A percentile compares a stretch with the other conserved stretches of the same genome.
These are phyloP conservation scores for Actinomortierella wolfii DNA, from an alignment of 371 early-diverging fungal genomes.

Conservation along the genomic window DNA sequence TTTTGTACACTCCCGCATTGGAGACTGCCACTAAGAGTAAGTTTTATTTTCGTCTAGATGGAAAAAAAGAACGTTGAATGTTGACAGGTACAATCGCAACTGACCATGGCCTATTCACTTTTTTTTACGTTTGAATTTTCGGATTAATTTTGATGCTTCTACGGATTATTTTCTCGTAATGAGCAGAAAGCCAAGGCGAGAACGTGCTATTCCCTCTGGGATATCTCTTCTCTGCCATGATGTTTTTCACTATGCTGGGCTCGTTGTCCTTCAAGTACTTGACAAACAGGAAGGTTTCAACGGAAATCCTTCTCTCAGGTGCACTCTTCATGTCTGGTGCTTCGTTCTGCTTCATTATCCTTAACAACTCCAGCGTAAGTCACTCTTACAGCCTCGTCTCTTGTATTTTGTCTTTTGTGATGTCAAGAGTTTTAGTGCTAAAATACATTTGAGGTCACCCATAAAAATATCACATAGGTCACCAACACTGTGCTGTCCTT, in stretches of 20 bases:
- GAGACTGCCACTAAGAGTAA: conserved; percentile 48
- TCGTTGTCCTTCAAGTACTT: conserved; percentile 66
- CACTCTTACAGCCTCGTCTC: background rate
- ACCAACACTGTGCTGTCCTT: conserved; percentile 45
- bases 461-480: conserved; percentile 14
- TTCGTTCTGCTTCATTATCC: conserved; percentile 33
- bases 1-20: conserved; percentile 75
- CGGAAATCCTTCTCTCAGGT: conserved; percentile 27
- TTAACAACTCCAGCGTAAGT: conserved; percentile 11
- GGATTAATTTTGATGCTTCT: conserved; percentile 14
- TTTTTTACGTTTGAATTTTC: conserved; percentile 1
- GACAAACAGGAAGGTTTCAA: conserved; percentile 12
- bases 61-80: background rate
- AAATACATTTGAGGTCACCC: background rate
- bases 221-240: conserved; percentile 73
- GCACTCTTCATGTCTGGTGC: conserved; percentile 28
- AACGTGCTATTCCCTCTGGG: conserved; percentile 51
- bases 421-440: background rate
- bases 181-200: background rate
- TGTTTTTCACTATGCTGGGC: conserved; percentile 78
- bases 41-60: conserved; percentile 13
- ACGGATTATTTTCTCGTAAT: background rate
- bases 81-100: too few species aligned
- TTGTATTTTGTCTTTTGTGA: background rate
- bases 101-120: background rate